Evolutionary conservation across 78 protist genomes (phyloP).

Genomic region (Dictyostelium firmibasis): DNA sequence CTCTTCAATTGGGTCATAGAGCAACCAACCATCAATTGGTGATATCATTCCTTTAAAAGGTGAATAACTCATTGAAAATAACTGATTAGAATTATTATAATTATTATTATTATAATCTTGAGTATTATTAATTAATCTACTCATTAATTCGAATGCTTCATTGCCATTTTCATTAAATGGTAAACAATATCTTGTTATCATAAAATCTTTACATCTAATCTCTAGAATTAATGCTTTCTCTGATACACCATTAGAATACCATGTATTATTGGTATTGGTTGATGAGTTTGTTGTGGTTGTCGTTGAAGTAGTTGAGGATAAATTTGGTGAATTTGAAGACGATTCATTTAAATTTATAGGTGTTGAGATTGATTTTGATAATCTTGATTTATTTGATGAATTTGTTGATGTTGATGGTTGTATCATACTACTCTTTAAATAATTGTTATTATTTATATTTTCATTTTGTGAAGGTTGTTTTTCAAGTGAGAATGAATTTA

Average conservation of each 20-base stretch:
- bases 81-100: neutral
- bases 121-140: neutral
- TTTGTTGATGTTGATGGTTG: neutral
- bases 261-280: neutral
- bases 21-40: constrained; percentile 60
- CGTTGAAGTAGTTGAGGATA: neutral
- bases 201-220: constrained; percentile 67
- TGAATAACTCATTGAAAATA: constrained; percentile 18
- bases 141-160: constrained; percentile 9
- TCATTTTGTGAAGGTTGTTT: neutral
- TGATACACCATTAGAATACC: constrained; percentile 21
- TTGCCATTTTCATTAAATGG: constrained; percentile 41
- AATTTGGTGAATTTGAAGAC: neutral
- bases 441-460: neutral
- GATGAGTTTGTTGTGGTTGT: constrained; percentile 8
- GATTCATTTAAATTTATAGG: neutral
- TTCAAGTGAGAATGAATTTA: neutral
- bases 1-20: constrained; percentile 80
- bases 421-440: neutral
- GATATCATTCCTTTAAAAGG: constrained; percentile 1
- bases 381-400: neutral
- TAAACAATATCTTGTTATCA: constrained; percentile 39
- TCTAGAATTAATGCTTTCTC: constrained; percentile 67
- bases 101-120: neutral
- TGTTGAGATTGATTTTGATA: neutral